Evolutionary conservation across 345 rosid species (phyloP), one percentile per base, ranked within the genome.

Genomic region (Bruguiera sexangula): DNA sequence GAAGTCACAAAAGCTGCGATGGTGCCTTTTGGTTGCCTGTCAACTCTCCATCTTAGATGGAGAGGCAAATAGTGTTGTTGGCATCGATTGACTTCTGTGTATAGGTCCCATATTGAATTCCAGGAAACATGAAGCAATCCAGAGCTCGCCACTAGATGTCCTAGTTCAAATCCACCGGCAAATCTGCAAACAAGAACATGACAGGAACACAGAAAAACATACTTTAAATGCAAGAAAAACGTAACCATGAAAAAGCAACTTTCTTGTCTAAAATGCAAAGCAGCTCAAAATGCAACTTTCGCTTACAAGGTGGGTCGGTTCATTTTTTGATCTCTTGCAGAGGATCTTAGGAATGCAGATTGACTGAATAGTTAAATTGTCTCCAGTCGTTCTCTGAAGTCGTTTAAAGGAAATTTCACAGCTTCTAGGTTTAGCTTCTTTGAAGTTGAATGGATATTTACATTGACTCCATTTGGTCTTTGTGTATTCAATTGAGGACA

Each of bases 121-220:
- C 85, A 84, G 19, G 90, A 79, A 30, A n/a, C 50, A 1, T 53
- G 36, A 60, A 88, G 75, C 34, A 89, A 70, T 67, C 69, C 87
- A 6, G 94, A 84, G 76, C 69, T 79, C 69, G 82, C 74, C 75
- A 69, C 71, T 15, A 88, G 78, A 69, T 73, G 84, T 59, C 85
- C 89, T 55, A 83, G 76, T 51, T 77, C 85, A 6, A 60, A 30
- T 3, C 87, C 79, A 43, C 77, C 66, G 81, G 75, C 69, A 36
- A 58, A 78, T 65, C 86, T 81, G 85, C 32, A 79, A 26, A 19
- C 31, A 54, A 59, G 15, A 57, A 16, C 26, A 50, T 39, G 48
- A 2, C 48, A 39, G 48, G 15, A 11, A 39, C 48, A 39, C 48
- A 39, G 48, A 39, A 39, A 39, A 39, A 39, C 16, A 39, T 39